phyloP scores from a whole-genome alignment of 2,329 filamentous ascomycete species.

The Aspergillus versicolor region DNA sequence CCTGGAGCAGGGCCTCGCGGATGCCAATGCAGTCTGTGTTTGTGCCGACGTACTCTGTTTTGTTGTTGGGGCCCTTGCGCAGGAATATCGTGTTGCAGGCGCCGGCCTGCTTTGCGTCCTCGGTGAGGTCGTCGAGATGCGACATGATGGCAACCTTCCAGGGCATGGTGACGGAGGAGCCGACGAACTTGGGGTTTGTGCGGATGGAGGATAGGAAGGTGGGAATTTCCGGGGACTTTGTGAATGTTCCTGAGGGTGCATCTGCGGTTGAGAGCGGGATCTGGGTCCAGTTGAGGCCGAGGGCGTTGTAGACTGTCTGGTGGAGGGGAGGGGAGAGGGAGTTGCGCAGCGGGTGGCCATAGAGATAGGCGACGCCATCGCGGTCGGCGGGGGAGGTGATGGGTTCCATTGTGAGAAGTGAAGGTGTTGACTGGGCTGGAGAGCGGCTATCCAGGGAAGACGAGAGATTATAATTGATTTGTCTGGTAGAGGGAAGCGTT shows the following conservation, averaged over 20 bases:
- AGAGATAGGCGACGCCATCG: conserved; percentile 55
- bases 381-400: conserved; percentile 35
- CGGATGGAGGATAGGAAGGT: conserved; percentile 36
- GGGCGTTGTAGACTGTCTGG: conserved; percentile 52
- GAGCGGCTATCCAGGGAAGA: not conserved
- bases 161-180: conserved; percentile 77
- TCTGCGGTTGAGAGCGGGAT: conserved; percentile 43
- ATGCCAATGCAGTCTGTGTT: conserved; percentile 83
- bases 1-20: conserved; percentile 67
- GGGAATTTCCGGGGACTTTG: conserved; percentile 34
- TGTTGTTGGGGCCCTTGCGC: conserved; percentile 44
- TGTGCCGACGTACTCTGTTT: conserved; percentile 63
- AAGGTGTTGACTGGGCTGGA: not conserved
- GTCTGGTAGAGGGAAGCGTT: not conserved
- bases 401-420: conserved; percentile 21
- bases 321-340: conserved; percentile 57
- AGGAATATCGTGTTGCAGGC: conserved; percentile 80
- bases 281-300: conserved; percentile 54
- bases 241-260: conserved; percentile 28
- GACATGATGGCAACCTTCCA: conserved; percentile 76
- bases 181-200: conserved; percentile 48
- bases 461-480: not conserved
- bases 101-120: conserved; percentile 70
- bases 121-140: conserved; percentile 70
- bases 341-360: conserved; percentile 57